Percentiles rank a stretch among this genome's conserved stretches.
phyloP scores from a whole-genome alignment of 2,329 filamentous ascomycete species.

The Aspergillus ibericus region DNA sequence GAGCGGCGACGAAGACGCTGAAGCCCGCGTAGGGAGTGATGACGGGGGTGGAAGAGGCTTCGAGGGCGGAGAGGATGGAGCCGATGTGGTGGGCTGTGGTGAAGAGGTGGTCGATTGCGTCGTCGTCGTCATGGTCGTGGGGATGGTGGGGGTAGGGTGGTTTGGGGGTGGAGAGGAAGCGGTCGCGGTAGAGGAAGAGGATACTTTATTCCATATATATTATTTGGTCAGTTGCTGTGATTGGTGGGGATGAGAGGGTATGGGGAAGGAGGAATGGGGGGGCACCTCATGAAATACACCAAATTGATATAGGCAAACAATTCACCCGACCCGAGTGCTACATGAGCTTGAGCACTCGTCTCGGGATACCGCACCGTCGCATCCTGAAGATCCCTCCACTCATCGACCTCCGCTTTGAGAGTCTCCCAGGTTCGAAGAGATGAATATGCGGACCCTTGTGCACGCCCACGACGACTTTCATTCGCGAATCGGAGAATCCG shows the following conservation, averaged over 20 bases:
- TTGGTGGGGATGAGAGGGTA: neutral
- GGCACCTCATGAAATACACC: slow-evolving; percentile 39
- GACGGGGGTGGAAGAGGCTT: slow-evolving; percentile 32
- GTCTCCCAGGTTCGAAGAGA: slow-evolving; percentile 29
- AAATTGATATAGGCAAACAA: slow-evolving; percentile 41
- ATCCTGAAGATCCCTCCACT: slow-evolving; percentile 38
- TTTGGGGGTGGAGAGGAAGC: slow-evolving; percentile 34
- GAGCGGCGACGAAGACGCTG: slow-evolving; percentile 39
- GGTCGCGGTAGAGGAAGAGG: slow-evolving; percentile 37
- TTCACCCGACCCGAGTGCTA: slow-evolving; percentile 37
- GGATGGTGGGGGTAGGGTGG: slow-evolving; percentile 19
- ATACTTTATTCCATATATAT: slow-evolving; percentile 20
- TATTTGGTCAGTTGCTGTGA: no score
- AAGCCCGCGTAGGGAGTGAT: slow-evolving; percentile 41
- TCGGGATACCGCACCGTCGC: slow-evolving; percentile 33
- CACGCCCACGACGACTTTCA: slow-evolving; percentile 33
- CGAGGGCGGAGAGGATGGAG: slow-evolving; percentile 31
- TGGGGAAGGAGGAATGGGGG: neutral
- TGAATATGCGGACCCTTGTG: slow-evolving; percentile 12
- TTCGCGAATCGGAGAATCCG: slow-evolving; percentile 39
- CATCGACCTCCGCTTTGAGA: slow-evolving; percentile 35
- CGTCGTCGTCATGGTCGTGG: slow-evolving; percentile 18
- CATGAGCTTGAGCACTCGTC: slow-evolving; percentile 37
- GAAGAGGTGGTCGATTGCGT: slow-evolving; percentile 34
- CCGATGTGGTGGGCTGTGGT: slow-evolving; percentile 35